A percentile compares a stretch with the other conserved stretches of the same genome.
Evolutionary conservation across 495 filamentous ascomycete species (phyloP).

Genomic region (Xylaria venustula): DNA sequence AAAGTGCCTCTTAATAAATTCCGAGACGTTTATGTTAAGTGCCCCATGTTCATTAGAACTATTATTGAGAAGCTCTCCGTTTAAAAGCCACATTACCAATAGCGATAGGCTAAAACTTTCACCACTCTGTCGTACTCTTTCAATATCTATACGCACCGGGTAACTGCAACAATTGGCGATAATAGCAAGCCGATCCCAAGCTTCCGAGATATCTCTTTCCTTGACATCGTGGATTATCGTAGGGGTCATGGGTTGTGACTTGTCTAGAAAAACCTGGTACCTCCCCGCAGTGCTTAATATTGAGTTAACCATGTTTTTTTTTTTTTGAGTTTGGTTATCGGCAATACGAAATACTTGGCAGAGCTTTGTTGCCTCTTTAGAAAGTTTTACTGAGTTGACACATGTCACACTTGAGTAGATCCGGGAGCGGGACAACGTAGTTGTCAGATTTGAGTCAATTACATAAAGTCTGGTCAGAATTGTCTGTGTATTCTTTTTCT

Average conservation of each 20-base stretch:
- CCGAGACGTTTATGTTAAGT: not conserved
- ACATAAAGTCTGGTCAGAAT: no score
- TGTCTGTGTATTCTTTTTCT: no score
- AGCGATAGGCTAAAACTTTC: constrained; percentile 25
- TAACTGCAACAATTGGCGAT: constrained; percentile 32
- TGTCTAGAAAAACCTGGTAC: constrained; percentile 18
- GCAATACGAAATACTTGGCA: constrained; percentile 15
- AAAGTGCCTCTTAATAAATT: not conserved
- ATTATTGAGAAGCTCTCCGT: constrained; percentile 23
- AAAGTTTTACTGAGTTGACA: constrained; percentile 9
- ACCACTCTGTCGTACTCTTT: constrained; percentile 1
- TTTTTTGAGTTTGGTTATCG: not conserved
- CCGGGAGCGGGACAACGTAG: no score
- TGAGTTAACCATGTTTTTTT: not conserved
- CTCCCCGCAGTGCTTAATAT: constrained; percentile 17
- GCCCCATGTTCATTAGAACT: not conserved
- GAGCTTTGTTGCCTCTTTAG: constrained; percentile 17
- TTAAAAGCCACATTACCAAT: constrained; percentile 27
- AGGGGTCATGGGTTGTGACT: constrained; percentile 20
- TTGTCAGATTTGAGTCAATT: no score
- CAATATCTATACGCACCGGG: constrained; percentile 15
- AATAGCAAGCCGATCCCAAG: constrained; percentile 30
- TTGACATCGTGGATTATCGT: constrained; percentile 20
- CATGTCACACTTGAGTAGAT: no score
- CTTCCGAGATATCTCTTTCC: constrained; percentile 7